These are phyloP conservation scores for Penstemon barbatus DNA, from an alignment of 257 asterid genomes.

Conservation along the genomic window DNA sequence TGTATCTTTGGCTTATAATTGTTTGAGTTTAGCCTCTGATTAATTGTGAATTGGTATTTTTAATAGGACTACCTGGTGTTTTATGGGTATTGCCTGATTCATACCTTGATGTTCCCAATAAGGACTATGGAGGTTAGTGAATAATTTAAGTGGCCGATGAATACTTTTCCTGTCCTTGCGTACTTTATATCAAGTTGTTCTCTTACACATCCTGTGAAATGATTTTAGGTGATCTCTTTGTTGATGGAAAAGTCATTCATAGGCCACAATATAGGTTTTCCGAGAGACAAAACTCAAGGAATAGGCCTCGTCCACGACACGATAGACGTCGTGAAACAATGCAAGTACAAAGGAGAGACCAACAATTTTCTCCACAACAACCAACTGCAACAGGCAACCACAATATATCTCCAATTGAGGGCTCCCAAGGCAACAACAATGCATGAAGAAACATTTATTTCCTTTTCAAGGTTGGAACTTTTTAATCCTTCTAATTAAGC, in stretches of 20 bases:
- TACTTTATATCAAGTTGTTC: neutral
- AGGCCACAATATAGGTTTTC: slow-evolving; percentile 72
- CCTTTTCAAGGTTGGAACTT: neutral
- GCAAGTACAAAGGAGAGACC: slow-evolving; percentile 63
- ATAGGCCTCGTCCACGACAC: slow-evolving; percentile 74
- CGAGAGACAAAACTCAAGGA: slow-evolving; percentile 52
- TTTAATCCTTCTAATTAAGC: neutral
- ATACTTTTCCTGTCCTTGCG: neutral
- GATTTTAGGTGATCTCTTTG: slow-evolving; percentile 63
- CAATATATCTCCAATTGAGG: slow-evolving; percentile 14
- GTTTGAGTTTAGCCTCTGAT: neutral
- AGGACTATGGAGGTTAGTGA: slow-evolving; percentile 80
- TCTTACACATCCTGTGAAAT: slow-evolving; percentile 22
- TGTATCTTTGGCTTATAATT: neutral
- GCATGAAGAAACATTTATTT: slow-evolving; percentile 4
- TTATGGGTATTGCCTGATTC: slow-evolving; percentile 90
- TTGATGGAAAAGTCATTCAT: slow-evolving; percentile 79
- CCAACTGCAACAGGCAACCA: slow-evolving; percentile 3
- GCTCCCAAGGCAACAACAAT: slow-evolving; percentile 1
- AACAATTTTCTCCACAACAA: slow-evolving; percentile 9
- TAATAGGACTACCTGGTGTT: slow-evolving; percentile 65
- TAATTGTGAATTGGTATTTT: slow-evolving; percentile 26
- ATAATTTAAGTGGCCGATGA: neutral
- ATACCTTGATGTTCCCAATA: slow-evolving; percentile 81
- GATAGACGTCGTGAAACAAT: slow-evolving; percentile 79